Conservation (phyloP, 805 yeast genomes). For the Kregervanrija delftensis region DNA sequence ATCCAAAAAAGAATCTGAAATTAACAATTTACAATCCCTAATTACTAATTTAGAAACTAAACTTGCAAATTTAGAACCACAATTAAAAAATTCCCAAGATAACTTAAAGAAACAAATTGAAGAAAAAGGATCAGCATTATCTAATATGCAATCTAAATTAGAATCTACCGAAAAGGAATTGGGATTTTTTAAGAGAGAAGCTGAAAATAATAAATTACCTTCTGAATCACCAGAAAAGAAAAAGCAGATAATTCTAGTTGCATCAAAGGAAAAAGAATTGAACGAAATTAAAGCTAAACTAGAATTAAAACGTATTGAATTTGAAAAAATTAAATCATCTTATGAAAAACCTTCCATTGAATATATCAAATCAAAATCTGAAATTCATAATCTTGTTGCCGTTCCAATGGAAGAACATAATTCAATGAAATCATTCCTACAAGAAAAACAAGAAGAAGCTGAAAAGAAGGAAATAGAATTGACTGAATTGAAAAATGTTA, state of each 20-base stretch:
- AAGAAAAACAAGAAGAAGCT: too few relatives aligned
- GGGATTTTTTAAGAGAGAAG: neutral
- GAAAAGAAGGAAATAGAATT: too few relatives aligned
- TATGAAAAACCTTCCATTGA: slow-evolving; percentile 14
- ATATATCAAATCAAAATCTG: slow-evolving; percentile 12
- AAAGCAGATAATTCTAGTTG: too few relatives aligned
- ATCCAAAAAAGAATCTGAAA: too few relatives aligned
- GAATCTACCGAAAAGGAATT: neutral
- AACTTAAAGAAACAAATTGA: too few relatives aligned
- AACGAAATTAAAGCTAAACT: neutral
- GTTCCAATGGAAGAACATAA: slow-evolving; percentile 9
- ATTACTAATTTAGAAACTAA: too few relatives aligned
- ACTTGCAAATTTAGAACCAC: too few relatives aligned
- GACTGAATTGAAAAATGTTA: neutral
- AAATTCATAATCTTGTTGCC: slow-evolving; percentile 7
- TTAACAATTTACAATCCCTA: too few relatives aligned
- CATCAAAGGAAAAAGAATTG: slow-evolving; percentile 4
- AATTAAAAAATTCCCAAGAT: too few relatives aligned
- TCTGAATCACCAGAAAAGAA: neutral
- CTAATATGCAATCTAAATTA: too few relatives aligned
- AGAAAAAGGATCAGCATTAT: too few relatives aligned
- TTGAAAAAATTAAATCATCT: slow-evolving; percentile 4
- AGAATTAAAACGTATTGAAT: too few relatives aligned
- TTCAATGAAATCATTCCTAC: neutral
- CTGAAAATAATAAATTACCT: neutral